Evolutionary conservation across 208 protist genomes (phyloP).

Genomic region (Herpetomonas tarakana): DNA sequence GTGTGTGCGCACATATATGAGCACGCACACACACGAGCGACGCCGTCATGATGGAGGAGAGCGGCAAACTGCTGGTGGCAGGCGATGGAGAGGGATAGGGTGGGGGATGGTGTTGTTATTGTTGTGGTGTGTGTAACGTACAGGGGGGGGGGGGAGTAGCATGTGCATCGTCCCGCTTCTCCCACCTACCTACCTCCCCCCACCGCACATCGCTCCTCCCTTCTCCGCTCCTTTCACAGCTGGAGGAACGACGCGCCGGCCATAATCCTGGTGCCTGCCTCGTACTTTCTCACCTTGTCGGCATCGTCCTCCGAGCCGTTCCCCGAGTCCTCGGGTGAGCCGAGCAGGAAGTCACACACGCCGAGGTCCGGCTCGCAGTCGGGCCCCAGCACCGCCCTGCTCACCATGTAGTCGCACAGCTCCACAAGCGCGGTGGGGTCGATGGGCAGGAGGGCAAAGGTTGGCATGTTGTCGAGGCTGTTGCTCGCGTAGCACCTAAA

Average conservation of each 20-base stretch:
- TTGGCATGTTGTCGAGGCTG: slow-evolving; percentile 27
- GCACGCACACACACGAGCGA: background rate
- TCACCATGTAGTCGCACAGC: slow-evolving; percentile 38
- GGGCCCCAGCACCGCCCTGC: slow-evolving; percentile 23
- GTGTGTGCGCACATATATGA: background rate
- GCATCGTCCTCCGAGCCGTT: no score
- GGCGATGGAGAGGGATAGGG: no score
- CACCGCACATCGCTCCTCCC: slow-evolving; percentile 3
- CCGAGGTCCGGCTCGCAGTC: slow-evolving; percentile 24
- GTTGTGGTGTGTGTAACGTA: no score
- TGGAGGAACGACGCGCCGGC: slow-evolving; percentile 42
- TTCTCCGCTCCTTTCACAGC: slow-evolving; percentile 18
- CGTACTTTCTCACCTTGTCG: slow-evolving; percentile 7
- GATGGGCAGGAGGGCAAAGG: slow-evolving; percentile 28
- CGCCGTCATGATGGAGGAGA: no score
- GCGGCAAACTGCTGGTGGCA: no score
- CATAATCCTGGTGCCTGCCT: slow-evolving; percentile 31
- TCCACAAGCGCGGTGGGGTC: slow-evolving; percentile 25
- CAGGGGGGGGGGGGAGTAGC: no score
- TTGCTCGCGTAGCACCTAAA: slow-evolving; percentile 53
- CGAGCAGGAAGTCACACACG: slow-evolving; percentile 21
- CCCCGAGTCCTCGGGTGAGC: no score
- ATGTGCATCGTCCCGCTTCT: no score
- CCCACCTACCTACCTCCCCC: no score
- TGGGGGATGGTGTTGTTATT: no score